Evolutionary conservation across 2,329 filamentous ascomycete genomes (phyloP).

Genomic region (Raffaelea arxii): DNA sequence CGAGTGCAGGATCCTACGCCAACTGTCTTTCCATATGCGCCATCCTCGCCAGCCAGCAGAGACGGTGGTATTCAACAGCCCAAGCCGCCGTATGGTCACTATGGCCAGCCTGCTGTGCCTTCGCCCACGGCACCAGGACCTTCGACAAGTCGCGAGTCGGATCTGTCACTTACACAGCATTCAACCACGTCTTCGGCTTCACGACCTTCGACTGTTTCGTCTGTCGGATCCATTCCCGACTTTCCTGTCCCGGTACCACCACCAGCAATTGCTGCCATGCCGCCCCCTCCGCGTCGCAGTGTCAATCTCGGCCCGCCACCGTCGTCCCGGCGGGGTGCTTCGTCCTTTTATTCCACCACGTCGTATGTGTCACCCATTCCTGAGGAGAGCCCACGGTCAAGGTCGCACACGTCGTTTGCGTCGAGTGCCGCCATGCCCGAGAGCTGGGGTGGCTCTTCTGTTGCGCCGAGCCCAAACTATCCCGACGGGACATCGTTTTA

Average conservation of each 20-base stretch:
- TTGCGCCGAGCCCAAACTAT: slow-evolving; percentile 33
- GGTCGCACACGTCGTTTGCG: slow-evolving; percentile 55
- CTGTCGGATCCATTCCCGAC: slow-evolving; percentile 49
- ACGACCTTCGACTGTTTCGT: slow-evolving; percentile 42
- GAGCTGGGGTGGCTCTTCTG: slow-evolving; percentile 47
- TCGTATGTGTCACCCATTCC: slow-evolving; percentile 68
- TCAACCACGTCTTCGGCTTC: slow-evolving; percentile 30
- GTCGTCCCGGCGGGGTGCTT: slow-evolving; percentile 48
- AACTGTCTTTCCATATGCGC: slow-evolving; percentile 34
- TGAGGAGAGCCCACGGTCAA: slow-evolving; percentile 53
- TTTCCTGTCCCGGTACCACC: slow-evolving; percentile 36
- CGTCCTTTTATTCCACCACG: slow-evolving; percentile 54
- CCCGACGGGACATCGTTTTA: slow-evolving; percentile 33
- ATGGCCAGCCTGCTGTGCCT: too few species aligned
- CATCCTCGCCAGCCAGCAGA: neutral
- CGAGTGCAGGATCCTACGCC: slow-evolving; percentile 46
- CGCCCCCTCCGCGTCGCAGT: slow-evolving; percentile 31
- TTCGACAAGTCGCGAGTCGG: slow-evolving; percentile 25
- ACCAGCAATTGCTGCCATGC: slow-evolving; percentile 11
- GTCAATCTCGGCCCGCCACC: slow-evolving; percentile 50
- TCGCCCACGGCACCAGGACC: slow-evolving; percentile 18
- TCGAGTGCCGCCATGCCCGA: slow-evolving; percentile 66
- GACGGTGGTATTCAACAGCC: neutral
- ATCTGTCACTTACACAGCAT: slow-evolving; percentile 31
- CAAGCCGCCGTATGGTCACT: too few species aligned